Evolutionary conservation across 768 basidiomycete species (phyloP), one percentile per base, ranked within the genome.

Genomic region (Phlebiopsis gigantea): DNA sequence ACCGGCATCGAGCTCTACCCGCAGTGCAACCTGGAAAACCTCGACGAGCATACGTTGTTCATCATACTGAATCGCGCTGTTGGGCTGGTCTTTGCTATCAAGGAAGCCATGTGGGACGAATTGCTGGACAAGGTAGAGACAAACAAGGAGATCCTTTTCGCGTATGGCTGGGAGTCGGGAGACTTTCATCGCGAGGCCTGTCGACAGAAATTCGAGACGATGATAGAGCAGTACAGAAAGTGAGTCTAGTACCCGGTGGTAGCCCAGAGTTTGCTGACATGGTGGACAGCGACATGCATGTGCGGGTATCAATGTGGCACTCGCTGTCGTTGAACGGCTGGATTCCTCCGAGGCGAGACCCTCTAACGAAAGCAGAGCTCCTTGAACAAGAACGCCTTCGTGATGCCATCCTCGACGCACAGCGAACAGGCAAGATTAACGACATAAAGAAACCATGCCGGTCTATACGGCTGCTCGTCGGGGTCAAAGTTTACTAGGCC

Each of bases 51-150:
- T 46, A 52, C 61, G 42, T 55, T 64, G 52, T 63, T 59, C 61
- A 64, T 66, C 63, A 62, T 63, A 34, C 63, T 69, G 31, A 61
- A 61, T 56, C 65, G 68, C 26, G 60, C 65, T 39, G 62, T 65
- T 25, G 56, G 55, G 26, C 42, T 58, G 43, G 68, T 69, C 41
- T 43, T 66, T 19, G 63, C 59, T 41, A 46, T 55, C 28, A 64
- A 62, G 63, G 68, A 69, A 61, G 66, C 66, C 46, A 69, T 69
- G 68, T 69, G 66, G 66, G 68, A 69, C 50, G 66, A 67, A 62
- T 62, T 69, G 26, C 15, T 28, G 30, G 63, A 53, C 21, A 52
- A 52, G n/a, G 57, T 66, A n/a, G 53, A 42, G 22, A 39, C 45
- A 31, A 56, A 58, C 17, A 57, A 53, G 45, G 28, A 55, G 26